Evolutionary conservation across 208 protist genomes (phyloP).

Genomic region (Spongospora subterranea): DNA sequence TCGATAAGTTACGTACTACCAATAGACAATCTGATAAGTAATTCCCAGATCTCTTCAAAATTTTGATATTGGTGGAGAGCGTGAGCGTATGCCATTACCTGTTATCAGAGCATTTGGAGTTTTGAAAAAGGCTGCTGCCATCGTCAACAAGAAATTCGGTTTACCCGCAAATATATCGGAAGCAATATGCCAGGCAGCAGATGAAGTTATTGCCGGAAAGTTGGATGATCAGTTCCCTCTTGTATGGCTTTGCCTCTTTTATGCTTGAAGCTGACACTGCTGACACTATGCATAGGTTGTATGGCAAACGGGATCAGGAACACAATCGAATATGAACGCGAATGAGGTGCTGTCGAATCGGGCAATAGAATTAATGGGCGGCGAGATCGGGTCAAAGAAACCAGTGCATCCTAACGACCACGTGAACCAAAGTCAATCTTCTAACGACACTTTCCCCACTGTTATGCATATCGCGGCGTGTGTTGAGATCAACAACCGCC

Average conservation of each 20-base stretch:
- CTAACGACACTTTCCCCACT: slow-evolving; percentile 85
- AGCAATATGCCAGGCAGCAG: slow-evolving; percentile 74
- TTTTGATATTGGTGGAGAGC: slow-evolving; percentile 75
- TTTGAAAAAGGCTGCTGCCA: slow-evolving; percentile 77
- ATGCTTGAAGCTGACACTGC: background rate
- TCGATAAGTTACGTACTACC: background rate
- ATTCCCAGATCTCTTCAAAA: slow-evolving; percentile 74
- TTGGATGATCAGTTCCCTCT: slow-evolving; percentile 71
- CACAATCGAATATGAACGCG: slow-evolving; percentile 91
- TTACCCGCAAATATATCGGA: slow-evolving; percentile 73
- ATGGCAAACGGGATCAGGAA: slow-evolving; percentile 86
- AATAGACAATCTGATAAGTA: background rate
- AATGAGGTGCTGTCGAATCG: slow-evolving; percentile 89
- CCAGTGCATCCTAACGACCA: slow-evolving; percentile 89
- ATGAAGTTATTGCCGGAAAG: slow-evolving; percentile 76
- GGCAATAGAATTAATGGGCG: slow-evolving; percentile 81
- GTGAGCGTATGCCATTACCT: slow-evolving; percentile 73
- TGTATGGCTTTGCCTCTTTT: background rate
- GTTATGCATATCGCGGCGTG: slow-evolving; percentile 82
- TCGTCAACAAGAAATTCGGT: slow-evolving; percentile 75
- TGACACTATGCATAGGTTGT: background rate
- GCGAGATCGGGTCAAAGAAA: slow-evolving; percentile 79
- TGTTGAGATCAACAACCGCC: slow-evolving; percentile 67
- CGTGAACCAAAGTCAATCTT: slow-evolving; percentile 86
- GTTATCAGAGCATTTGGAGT: slow-evolving; percentile 76